phyloP scores from a whole-genome alignment of 2,329 filamentous ascomycete genomes.

The Elsinoe necatrix region DNA sequence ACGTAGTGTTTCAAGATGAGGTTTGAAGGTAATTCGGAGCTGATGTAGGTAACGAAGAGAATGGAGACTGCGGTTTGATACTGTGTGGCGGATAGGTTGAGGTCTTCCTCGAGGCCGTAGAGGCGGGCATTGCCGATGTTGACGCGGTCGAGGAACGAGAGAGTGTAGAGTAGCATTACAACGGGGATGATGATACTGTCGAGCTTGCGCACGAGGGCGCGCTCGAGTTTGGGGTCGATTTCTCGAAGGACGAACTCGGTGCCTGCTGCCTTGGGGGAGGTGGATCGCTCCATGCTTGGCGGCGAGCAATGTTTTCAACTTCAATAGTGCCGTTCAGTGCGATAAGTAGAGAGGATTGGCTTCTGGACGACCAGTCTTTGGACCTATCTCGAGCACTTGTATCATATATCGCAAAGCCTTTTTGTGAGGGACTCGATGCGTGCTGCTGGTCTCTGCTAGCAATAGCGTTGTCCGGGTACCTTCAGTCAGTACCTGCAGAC shows the following conservation, averaged over 20 bases:
- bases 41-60: constrained; percentile 39
- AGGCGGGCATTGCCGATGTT: constrained; percentile 54
- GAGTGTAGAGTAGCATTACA: constrained; percentile 61
- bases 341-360: too few species aligned
- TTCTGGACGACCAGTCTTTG: too few species aligned
- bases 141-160: constrained; percentile 65
- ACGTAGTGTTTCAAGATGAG: constrained; percentile 39
- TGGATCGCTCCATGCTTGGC: neutral
- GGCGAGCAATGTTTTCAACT: neutral
- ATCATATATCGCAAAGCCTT: too few species aligned
- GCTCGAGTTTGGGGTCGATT: constrained; percentile 36
- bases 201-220: constrained; percentile 51
- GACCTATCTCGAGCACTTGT: too few species aligned
- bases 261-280: neutral
- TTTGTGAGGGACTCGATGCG: too few species aligned
- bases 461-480: too few species aligned
- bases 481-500: too few species aligned
- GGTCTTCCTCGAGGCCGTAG: constrained; percentile 55
- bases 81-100: constrained; percentile 53
- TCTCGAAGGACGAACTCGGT: constrained; percentile 1
- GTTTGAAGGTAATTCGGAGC: constrained; percentile 39
- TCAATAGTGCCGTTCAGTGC: neutral
- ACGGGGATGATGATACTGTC: constrained; percentile 57
- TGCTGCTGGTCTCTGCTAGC: too few species aligned
- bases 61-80: constrained; percentile 51